Conservation (phyloP, 257 asterid species). For the Leptodermis oblonga region DNA sequence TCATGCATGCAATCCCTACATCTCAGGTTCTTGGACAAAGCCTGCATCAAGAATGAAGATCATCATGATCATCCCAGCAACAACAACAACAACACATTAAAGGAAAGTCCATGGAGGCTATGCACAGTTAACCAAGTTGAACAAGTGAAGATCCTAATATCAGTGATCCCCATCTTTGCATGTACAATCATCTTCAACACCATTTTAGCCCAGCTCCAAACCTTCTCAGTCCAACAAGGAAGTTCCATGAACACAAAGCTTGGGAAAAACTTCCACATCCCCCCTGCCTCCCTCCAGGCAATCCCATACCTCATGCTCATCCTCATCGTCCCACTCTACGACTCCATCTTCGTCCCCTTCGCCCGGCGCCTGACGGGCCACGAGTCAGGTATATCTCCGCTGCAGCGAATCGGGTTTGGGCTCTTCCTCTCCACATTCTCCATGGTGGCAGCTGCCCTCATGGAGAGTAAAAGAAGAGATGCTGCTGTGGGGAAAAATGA, state of each 20-base stretch:
- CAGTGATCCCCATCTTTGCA: slow-evolving; percentile 74
- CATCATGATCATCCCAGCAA: no score
- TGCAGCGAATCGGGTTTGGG: slow-evolving; percentile 71
- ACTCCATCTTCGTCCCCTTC: slow-evolving; percentile 67
- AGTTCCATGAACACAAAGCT: slow-evolving; percentile 73
- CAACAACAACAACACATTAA: slow-evolving; percentile 12
- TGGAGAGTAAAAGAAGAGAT: slow-evolving; percentile 60
- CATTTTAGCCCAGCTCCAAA: slow-evolving; percentile 80
- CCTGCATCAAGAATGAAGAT: slow-evolving; percentile 55
- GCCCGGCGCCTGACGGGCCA: slow-evolving; percentile 66
- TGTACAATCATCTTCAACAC: slow-evolving; percentile 95
- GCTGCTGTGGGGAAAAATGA: slow-evolving; percentile 15
- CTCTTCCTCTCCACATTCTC: slow-evolving; percentile 71
- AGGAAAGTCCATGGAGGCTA: slow-evolving; percentile 53
- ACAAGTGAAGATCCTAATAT: slow-evolving; percentile 63
- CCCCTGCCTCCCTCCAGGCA: slow-evolving; percentile 95
- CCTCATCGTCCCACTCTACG: slow-evolving; percentile 78
- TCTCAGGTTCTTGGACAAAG: slow-evolving; percentile 85
- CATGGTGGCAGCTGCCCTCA: slow-evolving; percentile 77
- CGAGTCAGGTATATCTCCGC: slow-evolving; percentile 61
- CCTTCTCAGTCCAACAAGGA: slow-evolving; percentile 97
- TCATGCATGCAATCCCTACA: background rate
- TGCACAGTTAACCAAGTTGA: slow-evolving; percentile 68
- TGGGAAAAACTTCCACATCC: slow-evolving; percentile 56
- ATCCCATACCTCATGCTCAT: slow-evolving; percentile 81